Conservation (phyloP, 352 stramenopile species). For the Phytophthora sansomeana region DNA sequence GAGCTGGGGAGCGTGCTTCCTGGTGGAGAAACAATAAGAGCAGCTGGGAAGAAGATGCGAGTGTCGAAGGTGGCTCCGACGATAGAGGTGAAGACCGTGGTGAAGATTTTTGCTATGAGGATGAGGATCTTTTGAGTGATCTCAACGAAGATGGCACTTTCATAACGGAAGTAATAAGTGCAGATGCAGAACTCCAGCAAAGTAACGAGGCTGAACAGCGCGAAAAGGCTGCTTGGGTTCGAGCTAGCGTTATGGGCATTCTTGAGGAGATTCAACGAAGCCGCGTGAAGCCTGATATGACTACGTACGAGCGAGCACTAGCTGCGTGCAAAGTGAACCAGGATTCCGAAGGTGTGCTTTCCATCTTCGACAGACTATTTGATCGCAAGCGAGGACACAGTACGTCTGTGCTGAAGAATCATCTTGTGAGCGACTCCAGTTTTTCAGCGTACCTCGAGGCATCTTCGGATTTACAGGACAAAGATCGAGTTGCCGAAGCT, state of each 20-base stretch:
- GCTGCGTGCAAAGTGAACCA: constrained; percentile 50
- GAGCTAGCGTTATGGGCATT: constrained; percentile 34
- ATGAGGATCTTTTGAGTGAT: constrained; percentile 4
- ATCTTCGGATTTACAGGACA: constrained; percentile 38
- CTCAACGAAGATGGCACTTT: not conserved
- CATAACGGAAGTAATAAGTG: not conserved
- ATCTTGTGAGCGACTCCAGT: constrained; percentile 44
- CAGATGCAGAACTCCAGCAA: not conserved
- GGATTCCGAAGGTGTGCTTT: constrained; percentile 47
- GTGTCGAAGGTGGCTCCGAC: constrained; percentile 23
- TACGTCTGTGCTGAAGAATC: constrained; percentile 24
- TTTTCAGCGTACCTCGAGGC: constrained; percentile 53
- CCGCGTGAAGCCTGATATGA: constrained; percentile 43
- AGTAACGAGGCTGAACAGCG: constrained; percentile 23
- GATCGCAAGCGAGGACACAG: constrained; percentile 17
- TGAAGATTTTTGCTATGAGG: constrained; percentile 10
- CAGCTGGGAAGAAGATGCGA: constrained; percentile 21
- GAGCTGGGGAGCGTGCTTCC: constrained; percentile 24
- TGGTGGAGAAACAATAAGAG: constrained; percentile 34
- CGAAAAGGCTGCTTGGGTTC: constrained; percentile 33
- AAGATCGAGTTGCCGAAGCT: constrained; percentile 46
- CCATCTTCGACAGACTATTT: constrained; percentile 49
- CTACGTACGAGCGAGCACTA: constrained; percentile 44
- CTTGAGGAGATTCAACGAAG: constrained; percentile 47
- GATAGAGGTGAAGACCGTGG: constrained; percentile 22